Conservation (phyloP, 148 eudicot species). For the Pharnaceum exiguum region DNA sequence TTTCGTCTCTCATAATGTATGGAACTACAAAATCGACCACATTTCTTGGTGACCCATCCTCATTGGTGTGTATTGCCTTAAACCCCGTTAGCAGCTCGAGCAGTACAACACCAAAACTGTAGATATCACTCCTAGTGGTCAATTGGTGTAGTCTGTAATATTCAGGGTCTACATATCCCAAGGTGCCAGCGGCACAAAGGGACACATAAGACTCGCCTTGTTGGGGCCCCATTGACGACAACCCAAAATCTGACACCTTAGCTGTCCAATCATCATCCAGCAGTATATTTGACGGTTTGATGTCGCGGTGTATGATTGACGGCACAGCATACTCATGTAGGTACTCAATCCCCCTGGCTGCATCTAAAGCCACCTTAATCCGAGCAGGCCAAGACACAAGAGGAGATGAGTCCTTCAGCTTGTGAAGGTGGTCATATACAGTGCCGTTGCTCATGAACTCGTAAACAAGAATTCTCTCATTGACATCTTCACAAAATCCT, state of each 20-base stretch:
- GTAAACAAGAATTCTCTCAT: constrained; percentile 62
- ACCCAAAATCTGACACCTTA: constrained; percentile 85
- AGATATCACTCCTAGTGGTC: constrained; percentile 72
- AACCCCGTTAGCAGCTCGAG: constrained; percentile 60
- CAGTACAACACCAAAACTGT: constrained; percentile 75
- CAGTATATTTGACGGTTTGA: constrained; percentile 81
- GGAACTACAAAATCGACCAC: constrained; percentile 67
- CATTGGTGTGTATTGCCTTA: constrained; percentile 64
- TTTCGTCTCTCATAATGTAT: constrained; percentile 49
- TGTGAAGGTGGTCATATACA: constrained; percentile 73
- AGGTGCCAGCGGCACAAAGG: constrained; percentile 57
- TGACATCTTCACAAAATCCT: constrained; percentile 62
- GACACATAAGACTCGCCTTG: constrained; percentile 57
- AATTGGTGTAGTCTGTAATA: constrained; percentile 61
- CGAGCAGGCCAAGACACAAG: constrained; percentile 62
- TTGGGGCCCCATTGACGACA: constrained; percentile 62
- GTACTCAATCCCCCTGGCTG: constrained; percentile 87
- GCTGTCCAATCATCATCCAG: constrained; percentile 67
- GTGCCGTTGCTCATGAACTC: constrained; percentile 73
- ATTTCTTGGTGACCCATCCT: constrained; percentile 64
- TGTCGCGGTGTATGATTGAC: constrained; percentile 78
- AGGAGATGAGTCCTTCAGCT: constrained; percentile 33
- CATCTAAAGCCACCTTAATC: constrained; percentile 67
- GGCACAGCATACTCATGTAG: constrained; percentile 76
- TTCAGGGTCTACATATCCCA: constrained; percentile 86